Base-by-base conservation (phyloP, 2,329 filamentous ascomycete genomes). In the Colletotrichum sidae region DNA sequence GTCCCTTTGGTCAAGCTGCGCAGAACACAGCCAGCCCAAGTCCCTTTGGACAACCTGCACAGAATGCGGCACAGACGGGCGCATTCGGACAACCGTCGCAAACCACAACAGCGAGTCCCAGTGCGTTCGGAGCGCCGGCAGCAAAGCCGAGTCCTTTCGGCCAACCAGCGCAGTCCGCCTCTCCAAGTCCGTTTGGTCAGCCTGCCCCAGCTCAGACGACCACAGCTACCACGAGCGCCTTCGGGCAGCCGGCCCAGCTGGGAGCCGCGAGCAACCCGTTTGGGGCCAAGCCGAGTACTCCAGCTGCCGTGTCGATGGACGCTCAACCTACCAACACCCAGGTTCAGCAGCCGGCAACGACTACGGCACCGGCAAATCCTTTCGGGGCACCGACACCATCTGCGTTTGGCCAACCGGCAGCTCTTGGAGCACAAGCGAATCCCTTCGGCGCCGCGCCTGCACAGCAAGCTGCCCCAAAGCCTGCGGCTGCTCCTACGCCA, bases 381-480 rank as follows among this genome's bases (percentile, higher is more conserved):
- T 81, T 82, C 58, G 44, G 51, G 8, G 66, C 67, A 73, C 74
- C 6, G 72, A 75, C 58, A 63, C 47, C 67, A 8, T 66, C 73
- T 6, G 58, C 71, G 0, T 78, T 78, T 49, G 71, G 74, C 2
- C 71, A 72, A 41, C 65, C 72, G n/a, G 25, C 55, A 4, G 61
- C 54, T 35, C n/a, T 50, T 4, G 58, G 51, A 8, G 38, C 65
- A 15, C 59, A 58, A 15, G 46, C 60, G 6, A 76, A 74, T 41
- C 72, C 73, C 0, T 77, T 77, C 11, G 39, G 56, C 69, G 61
- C 44, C 57, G 69, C 53, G 37, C 49, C 38, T 38, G 65, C 68
- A 6, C 59, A 69, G 6, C 67, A 46, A 33, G 15, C 69, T 11
- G 57, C 68, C 2, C 60, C 70, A 25, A 25, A 25, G 9, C 46